These are phyloP conservation scores for Diaporthe aspalathi DNA, from an alignment of 2,329 filamentous ascomycete species.

Conservation along the genomic window DNA sequence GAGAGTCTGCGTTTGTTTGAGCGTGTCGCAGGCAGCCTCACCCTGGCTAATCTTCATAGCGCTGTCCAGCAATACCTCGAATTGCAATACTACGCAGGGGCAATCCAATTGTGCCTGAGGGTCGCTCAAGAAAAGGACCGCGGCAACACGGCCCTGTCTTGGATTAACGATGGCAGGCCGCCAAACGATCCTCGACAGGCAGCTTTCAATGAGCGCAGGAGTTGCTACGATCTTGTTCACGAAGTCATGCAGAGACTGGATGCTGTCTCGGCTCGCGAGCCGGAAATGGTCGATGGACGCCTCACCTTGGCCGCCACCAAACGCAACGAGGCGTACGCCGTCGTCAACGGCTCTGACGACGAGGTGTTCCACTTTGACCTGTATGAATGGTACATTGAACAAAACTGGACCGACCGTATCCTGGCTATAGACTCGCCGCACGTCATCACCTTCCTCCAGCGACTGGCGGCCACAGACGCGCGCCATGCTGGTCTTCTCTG, in stretches of 20 bases:
- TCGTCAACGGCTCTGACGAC: constrained; percentile 88
- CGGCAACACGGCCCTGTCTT: constrained; percentile 84
- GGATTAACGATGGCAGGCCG: constrained; percentile 87
- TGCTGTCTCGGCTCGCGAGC: constrained; percentile 72
- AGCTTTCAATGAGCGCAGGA: constrained; percentile 77
- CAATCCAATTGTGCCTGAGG: constrained; percentile 85
- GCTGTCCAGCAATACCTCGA: constrained; percentile 83
- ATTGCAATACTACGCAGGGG: constrained; percentile 92
- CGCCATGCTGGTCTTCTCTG: constrained; percentile 91
- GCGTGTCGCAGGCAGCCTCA: constrained; percentile 85
- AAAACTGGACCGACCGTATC: constrained; percentile 86
- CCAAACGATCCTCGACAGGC: constrained; percentile 74
- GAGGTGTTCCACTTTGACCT: constrained; percentile 95
- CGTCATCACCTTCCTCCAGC: constrained; percentile 86
- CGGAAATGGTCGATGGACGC: constrained; percentile 81
- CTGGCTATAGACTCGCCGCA: constrained; percentile 86
- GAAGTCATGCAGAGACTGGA: constrained; percentile 84
- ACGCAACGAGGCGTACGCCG: constrained; percentile 86
- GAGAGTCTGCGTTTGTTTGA: constrained; percentile 91
- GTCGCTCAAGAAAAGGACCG: constrained; percentile 89
- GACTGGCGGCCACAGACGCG: constrained; percentile 77
- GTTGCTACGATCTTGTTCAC: constrained; percentile 90
- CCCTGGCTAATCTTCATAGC: constrained; percentile 80
- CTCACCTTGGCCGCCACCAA: constrained; percentile 81
- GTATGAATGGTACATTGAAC: constrained; percentile 96